phyloP scores from a whole-genome alignment of 345 rosid genomes.

The Pistacia vera region DNA sequence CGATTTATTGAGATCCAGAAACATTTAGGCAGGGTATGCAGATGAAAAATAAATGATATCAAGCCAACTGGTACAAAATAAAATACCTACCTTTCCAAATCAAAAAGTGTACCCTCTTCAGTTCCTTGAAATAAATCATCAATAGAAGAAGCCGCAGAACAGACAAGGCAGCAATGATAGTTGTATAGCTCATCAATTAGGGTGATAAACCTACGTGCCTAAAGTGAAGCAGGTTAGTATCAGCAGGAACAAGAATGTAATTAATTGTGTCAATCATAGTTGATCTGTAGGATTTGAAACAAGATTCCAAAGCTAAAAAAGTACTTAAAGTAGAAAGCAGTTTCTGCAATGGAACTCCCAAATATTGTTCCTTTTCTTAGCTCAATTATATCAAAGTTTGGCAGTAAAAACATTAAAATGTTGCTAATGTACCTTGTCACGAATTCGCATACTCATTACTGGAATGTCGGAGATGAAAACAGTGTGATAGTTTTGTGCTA shows the following conservation, averaged over 20 bases:
- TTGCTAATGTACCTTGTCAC: slow-evolving; percentile 66
- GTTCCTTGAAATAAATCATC: slow-evolving; percentile 96
- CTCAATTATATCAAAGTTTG: neutral
- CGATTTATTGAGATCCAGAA: neutral
- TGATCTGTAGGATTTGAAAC: neutral
- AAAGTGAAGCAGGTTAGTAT: slow-evolving; percentile 6
- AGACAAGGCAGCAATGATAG: slow-evolving; percentile 82
- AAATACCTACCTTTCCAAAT: slow-evolving; percentile 68
- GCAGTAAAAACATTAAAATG: neutral
- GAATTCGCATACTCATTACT: slow-evolving; percentile 80
- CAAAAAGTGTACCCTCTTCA: slow-evolving; percentile 88
- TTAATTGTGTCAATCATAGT: neutral
- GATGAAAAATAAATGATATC: neutral
- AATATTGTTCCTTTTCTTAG: neutral
- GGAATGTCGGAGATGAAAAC: slow-evolving; percentile 80
- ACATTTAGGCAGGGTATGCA: neutral
- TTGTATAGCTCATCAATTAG: slow-evolving; percentile 92
- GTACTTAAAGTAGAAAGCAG: neutral
- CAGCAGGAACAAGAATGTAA: neutral
- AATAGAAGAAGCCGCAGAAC: slow-evolving; percentile 69
- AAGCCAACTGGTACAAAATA: neutral
- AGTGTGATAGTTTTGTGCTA: slow-evolving; percentile 77
- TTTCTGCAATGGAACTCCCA: neutral
- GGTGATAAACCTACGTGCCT: slow-evolving; percentile 97
- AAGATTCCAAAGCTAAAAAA: neutral